Evolutionary conservation across 345 rosid species (phyloP), one percentile per base, ranked within the genome.

Genomic region (Cardiospermum halicacabum): DNA sequence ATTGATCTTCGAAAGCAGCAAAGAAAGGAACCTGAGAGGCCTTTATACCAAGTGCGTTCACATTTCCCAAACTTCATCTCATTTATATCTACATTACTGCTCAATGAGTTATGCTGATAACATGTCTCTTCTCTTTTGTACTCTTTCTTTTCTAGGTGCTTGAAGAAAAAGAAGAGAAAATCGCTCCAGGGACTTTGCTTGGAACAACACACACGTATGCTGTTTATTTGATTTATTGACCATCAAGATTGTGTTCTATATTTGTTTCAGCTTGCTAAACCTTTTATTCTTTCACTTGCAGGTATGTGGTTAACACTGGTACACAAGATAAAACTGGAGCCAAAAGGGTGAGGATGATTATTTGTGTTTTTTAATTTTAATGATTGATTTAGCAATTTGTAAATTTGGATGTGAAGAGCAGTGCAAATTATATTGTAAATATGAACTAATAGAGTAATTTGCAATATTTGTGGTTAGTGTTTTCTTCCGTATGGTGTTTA

Each of bases 1-100:
- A 94, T 94, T 42, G 99, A 95, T 59, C 97, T 95, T 48, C 92
- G 99, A 62, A 95, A 95, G 76, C 97, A 89, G 78, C 99, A 95
- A 78, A 85, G 96, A 72, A 95, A 95, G 86, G 99, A 95, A 65
- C 89, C 96, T 15, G 97, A 91, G 61, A 89, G 86, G 78, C 82
- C 97, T 75, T 89, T 89, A 55, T 89, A 91, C 69, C 94, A 90
- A 71, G 99, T 95, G 71, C 68, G 84, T 82, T 32, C 32, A 68
- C 49, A 19, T 22, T 24, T 68, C 61, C 39, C 31, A 57, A 56
- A 16, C 28, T 72, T 11, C 50, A 13, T 34, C 10, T 54, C 19
- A 19, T 26, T 19, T 49, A 19, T 45, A 22, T n/a, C n/a, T 50
- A 9, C 24, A 25, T 66, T 42, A n/a, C 11, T 15, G 3, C 47